A percentile compares a stretch with the other conserved stretches of the same genome.
phyloP scores from a whole-genome alignment of 2,329 filamentous ascomycete genomes.

The Volutella citrinella region DNA sequence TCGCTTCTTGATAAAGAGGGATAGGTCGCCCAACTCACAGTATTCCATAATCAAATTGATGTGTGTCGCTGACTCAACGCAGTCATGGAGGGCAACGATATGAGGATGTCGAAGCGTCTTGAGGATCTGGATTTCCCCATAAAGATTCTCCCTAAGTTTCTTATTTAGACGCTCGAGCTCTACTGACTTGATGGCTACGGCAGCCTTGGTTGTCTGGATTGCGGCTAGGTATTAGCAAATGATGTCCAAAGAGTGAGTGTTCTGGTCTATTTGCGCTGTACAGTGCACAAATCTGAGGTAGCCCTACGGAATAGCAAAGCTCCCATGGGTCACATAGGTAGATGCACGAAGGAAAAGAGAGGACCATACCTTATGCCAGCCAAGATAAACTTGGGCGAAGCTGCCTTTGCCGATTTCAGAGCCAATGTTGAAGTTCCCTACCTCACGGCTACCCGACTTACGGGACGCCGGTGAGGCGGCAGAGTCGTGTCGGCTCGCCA shows the following conservation, averaged over 20 bases:
- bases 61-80: conserved; percentile 78
- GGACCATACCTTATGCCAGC: conserved; percentile 68
- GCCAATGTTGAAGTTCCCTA: conserved; percentile 78
- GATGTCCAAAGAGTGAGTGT: background rate
- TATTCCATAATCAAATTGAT: conserved; percentile 99
- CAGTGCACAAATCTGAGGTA: too few species aligned
- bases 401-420: conserved; percentile 95
- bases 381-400: conserved; percentile 93
- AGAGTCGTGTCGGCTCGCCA: conserved; percentile 38
- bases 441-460: conserved; percentile 51
- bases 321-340: too few species aligned
- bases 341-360: too few species aligned
- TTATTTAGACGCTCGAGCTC: conserved; percentile 86
- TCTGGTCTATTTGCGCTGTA: too few species aligned
- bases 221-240: conserved; percentile 9
- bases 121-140: conserved; percentile 92
- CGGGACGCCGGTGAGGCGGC: conserved; percentile 33
- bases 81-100: conserved; percentile 94
- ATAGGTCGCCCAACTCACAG: conserved; percentile 91
- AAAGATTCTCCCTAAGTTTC: conserved; percentile 95
- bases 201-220: conserved; percentile 68
- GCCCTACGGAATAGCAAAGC: too few species aligned
- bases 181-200: conserved; percentile 95
- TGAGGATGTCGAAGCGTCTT: conserved; percentile 93
- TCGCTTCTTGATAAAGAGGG: conserved; percentile 93